phyloP scores from a whole-genome alignment of 163 green algal genomes.

The Chlorella variabilis region DNA sequence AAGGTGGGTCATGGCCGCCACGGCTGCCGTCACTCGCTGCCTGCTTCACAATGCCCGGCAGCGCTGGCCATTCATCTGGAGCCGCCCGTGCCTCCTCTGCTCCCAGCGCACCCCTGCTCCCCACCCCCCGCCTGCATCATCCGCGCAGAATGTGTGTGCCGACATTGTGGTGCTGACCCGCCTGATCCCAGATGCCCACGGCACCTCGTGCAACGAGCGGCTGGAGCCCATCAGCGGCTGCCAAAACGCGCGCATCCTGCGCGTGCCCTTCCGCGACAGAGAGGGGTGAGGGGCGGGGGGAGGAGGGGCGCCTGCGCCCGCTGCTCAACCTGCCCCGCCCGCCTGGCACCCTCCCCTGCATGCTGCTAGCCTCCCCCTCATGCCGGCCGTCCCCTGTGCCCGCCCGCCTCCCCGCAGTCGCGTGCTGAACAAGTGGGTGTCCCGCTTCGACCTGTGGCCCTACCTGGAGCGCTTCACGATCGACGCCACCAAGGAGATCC shows the following conservation, averaged over 20 bases:
- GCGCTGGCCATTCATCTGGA: too few species aligned
- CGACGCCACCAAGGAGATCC: conserved; percentile 72
- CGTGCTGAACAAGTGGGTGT: conserved; percentile 50
- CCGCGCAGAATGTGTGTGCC: conserved; percentile 29
- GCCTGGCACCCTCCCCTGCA: not conserved
- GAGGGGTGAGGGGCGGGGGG: conserved; percentile 31
- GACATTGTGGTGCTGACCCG: conserved; percentile 81
- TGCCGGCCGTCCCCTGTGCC: not conserved
- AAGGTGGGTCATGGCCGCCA: too few species aligned
- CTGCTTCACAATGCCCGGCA: too few species aligned
- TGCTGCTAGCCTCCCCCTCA: not conserved
- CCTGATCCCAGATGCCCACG: conserved; percentile 80
- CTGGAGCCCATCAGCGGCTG: conserved; percentile 81
- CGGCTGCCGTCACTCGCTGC: too few species aligned
- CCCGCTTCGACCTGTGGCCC: conserved; percentile 85
- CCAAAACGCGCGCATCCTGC: conserved; percentile 73
- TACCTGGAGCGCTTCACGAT: conserved; percentile 87
- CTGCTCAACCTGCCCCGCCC: not conserved
- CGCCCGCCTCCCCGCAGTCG: conserved; percentile 3
- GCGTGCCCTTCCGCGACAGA: conserved; percentile 77
- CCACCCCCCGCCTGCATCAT: too few species aligned
- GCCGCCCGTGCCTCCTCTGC: too few species aligned
- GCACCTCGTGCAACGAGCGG: conserved; percentile 81
- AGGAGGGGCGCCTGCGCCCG: not conserved
- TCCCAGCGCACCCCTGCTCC: too few species aligned